A percentile compares a stretch with the other conserved stretches of the same genome.
Evolutionary conservation across 306 rosid species (phyloP).

Genomic region (Mucuna pruriens): DNA sequence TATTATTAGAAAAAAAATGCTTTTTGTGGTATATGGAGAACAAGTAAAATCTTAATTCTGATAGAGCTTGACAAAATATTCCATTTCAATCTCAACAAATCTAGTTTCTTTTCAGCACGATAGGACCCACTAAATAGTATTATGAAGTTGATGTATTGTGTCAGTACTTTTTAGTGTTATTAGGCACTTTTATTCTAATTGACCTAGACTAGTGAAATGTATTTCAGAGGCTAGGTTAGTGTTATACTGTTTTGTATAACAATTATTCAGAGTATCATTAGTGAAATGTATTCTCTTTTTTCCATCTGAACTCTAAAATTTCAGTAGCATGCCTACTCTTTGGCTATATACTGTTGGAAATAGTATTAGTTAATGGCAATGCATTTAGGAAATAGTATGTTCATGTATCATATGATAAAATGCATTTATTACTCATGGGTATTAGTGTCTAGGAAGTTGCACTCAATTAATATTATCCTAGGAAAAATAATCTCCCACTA

Average conservation of each 20-base stretch:
- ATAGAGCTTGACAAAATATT: conserved; percentile 5
- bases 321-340: background rate
- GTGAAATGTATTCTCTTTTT: background rate
- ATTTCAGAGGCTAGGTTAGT: background rate
- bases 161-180: background rate
- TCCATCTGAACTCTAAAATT: background rate
- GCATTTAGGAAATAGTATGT: background rate
- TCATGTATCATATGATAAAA: background rate
- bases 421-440: too few relatives aligned
- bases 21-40: background rate
- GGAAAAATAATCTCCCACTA: background rate
- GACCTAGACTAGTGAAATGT: conserved; percentile 6
- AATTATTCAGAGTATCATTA: background rate
- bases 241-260: background rate
- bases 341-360: background rate
- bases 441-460: too few relatives aligned
- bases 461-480: background rate
- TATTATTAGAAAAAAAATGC: background rate
- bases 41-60: conserved; percentile 15
- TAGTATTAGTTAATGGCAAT: background rate
- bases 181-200: background rate
- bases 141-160: background rate
- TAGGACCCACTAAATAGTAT: conserved; percentile 16
- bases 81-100: conserved; percentile 33
- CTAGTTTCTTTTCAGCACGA: background rate